A percentile compares a stretch with the other conserved stretches of the same genome.
Evolutionary conservation across 2,329 filamentous ascomycete species (phyloP).

Genomic region (Cercospora citrullina): DNA sequence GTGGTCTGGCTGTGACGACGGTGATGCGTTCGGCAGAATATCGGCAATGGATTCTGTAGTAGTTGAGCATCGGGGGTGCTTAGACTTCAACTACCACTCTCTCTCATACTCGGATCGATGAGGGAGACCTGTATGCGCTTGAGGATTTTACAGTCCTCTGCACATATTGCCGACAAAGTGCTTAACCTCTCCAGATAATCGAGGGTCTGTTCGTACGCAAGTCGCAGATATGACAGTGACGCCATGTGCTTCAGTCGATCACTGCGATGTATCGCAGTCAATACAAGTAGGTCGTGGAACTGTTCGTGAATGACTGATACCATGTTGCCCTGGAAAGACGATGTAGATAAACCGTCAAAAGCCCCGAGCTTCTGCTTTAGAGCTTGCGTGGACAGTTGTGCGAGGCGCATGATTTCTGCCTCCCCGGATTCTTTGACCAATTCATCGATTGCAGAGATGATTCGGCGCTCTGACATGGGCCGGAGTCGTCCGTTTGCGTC

Average conservation of each 20-base stretch:
- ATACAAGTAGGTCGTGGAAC: slow-evolving; percentile 87
- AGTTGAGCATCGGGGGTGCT: neutral
- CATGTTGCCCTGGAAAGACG: slow-evolving; percentile 77
- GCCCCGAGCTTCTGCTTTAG: slow-evolving; percentile 79
- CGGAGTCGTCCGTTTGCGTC: slow-evolving; percentile 23
- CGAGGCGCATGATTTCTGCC: slow-evolving; percentile 26
- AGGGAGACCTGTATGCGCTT: neutral
- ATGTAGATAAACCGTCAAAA: slow-evolving; percentile 63
- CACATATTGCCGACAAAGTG: neutral
- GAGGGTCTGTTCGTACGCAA: neutral
- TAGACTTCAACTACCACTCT: neutral
- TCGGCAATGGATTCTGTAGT: neutral
- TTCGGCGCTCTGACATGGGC: slow-evolving; percentile 15
- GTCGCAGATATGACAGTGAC: neutral
- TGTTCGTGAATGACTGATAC: slow-evolving; percentile 90
- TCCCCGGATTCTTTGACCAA: slow-evolving; percentile 13
- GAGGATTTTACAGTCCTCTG: neutral
- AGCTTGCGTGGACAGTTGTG: slow-evolving; percentile 61
- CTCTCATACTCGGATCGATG: neutral
- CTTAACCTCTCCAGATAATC: neutral
- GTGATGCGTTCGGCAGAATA: neutral
- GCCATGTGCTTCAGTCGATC: slow-evolving; percentile 59
- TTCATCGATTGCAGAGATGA: slow-evolving; percentile 26
- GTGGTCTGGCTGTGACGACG: neutral
- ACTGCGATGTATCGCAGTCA: slow-evolving; percentile 71